These are phyloP conservation scores for Stemphylium vesicarium DNA, from an alignment of 2,329 filamentous ascomycete species.

Conservation along the genomic window DNA sequence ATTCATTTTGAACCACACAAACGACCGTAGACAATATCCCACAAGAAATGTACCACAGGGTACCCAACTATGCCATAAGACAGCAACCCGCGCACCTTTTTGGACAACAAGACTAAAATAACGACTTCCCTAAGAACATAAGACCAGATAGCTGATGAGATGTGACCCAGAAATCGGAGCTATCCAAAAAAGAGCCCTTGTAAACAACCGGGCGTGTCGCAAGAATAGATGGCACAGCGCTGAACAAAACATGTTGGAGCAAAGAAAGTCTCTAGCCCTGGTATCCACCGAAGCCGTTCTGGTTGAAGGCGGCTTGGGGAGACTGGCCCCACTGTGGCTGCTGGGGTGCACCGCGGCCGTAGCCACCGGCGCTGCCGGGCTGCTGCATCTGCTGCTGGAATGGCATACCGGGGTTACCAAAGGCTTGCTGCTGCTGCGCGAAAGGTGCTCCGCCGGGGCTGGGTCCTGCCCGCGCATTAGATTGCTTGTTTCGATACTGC, in stretches of 20 bases:
- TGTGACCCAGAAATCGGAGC: constrained; percentile 37
- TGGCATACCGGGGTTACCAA: constrained; percentile 64
- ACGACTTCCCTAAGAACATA: constrained; percentile 39
- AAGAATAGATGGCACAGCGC: constrained; percentile 39
- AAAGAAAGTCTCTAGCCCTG: constrained; percentile 56
- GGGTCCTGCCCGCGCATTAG: constrained; percentile 55
- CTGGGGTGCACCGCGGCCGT: constrained; percentile 73
- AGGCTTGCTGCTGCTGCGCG: constrained; percentile 59
- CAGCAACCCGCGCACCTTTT: constrained; percentile 34
- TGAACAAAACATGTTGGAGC: constrained; percentile 33
- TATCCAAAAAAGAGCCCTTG: constrained; percentile 47
- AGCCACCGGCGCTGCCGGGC: constrained; percentile 77
- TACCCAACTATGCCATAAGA: constrained; percentile 30
- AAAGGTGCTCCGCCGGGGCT: constrained; percentile 70
- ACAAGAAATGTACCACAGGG: constrained; percentile 36
- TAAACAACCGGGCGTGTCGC: constrained; percentile 45
- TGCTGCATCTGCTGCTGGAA: constrained; percentile 55
- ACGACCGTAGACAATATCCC: constrained; percentile 30
- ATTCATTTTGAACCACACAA: constrained; percentile 32
- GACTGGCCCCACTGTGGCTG: constrained; percentile 62
- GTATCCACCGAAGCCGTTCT: constrained; percentile 66
- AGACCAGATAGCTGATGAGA: constrained; percentile 42
- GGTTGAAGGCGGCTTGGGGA: constrained; percentile 53
- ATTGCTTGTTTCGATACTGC: constrained; percentile 45
- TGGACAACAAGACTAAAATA: constrained; percentile 30